Percentiles rank a stretch among this genome's conserved stretches.
phyloP scores from a whole-genome alignment of 257 asterid species.

The Solanum ahanhuiri region DNA sequence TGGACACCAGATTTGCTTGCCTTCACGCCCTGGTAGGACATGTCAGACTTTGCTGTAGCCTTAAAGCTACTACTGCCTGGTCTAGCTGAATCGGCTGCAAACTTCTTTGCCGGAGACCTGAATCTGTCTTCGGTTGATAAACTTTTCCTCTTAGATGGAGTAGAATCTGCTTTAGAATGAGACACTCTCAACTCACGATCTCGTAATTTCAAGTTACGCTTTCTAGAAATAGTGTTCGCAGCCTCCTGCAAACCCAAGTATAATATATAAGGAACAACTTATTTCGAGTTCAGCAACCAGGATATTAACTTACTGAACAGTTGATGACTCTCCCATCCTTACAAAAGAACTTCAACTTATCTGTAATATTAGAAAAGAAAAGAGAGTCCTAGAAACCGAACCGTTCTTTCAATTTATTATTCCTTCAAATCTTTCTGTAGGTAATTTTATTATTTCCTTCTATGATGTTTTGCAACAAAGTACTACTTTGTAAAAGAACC shows the following conservation, averaged over 20 bases:
- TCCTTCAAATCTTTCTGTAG: neutral
- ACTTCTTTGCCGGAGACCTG: conserved; percentile 30
- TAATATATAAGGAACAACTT: neutral
- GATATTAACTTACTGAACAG: neutral
- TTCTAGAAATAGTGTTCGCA: conserved; percentile 36
- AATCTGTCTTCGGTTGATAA: conserved; percentile 21
- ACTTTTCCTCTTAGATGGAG: conserved; percentile 39
- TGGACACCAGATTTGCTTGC: conserved; percentile 68
- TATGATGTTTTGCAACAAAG: neutral
- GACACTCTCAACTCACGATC: conserved; percentile 71
- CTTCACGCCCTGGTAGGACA: conserved; percentile 71
- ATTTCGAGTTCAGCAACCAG: neutral
- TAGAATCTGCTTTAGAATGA: conserved; percentile 40
- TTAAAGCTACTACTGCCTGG: conserved; percentile 17
- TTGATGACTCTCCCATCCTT: neutral
- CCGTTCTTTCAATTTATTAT: neutral
- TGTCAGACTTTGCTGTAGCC: conserved; percentile 12
- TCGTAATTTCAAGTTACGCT: conserved; percentile 47
- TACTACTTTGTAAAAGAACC: neutral
- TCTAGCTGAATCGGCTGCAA: conserved; percentile 15
- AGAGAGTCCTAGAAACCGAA: neutral
- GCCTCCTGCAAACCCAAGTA: conserved; percentile 50
- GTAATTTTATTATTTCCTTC: neutral
- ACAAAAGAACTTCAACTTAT: neutral
- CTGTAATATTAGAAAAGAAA: neutral